Base-by-base conservation (phyloP, 2,329 filamentous ascomycete genomes). In the Curvularia hawaiiensis region DNA sequence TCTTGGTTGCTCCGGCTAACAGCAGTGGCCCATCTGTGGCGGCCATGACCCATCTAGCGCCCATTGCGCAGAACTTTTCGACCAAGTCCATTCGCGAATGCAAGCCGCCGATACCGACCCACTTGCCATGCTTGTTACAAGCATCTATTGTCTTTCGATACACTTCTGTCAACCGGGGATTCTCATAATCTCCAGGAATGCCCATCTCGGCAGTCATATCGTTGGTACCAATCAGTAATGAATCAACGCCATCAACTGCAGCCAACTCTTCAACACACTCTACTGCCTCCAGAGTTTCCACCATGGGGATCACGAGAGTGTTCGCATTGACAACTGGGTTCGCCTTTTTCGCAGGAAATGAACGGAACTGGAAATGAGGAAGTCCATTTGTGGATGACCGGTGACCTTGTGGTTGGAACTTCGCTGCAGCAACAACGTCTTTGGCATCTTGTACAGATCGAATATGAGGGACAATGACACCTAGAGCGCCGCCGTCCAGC, bases 181-280 rank as follows among this genome's bases (percentile, higher is more conserved):
- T 74, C 35, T 79, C 76, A 52, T 76, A 79, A 43, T 78, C 64
- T 2, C 78, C 78, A 0, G 77, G 76, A 30, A 79, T 79, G 0
- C 79, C 79, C 67, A 81, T 72, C 41, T 81, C 79, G 1, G 76
- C 74, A 20, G 69, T 77, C 48, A 81, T 63, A 54, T 81, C 80
- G 48, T 81, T 81, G 1, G 78, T 77, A 6, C 80, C 79, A 20
- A 81, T 75, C 3, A 82, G 65, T 0, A 82, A 63, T 1, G 68
- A 75, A 56, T 82, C 79, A 4, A 81, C 79, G 0, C 79, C 78
- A 0, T 79, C 73, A 1, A 80, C 58, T 0, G 77, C 76, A 1
- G 75, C 69, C 33, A 79, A 74, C 51, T 78, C 78, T 18, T 80
- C 78, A 0, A 74, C 76, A 10, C 74, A 61, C 18, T 77, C 76